Evolutionary conservation across 768 basidiomycete species (phyloP), one percentile per base, ranked within the genome.

Genomic region (Russula virescens): DNA sequence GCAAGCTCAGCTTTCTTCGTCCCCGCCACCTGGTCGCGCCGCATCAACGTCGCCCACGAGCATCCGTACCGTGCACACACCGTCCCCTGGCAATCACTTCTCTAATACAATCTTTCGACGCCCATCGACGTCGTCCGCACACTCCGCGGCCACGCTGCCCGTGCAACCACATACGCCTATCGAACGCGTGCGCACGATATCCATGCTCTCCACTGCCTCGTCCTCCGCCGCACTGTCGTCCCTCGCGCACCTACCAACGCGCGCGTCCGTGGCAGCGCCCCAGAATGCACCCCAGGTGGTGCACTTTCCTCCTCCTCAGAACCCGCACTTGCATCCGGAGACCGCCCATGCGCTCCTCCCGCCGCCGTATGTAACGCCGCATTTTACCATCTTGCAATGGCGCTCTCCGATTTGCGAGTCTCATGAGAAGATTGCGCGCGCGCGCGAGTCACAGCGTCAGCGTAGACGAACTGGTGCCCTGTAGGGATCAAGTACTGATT

Each of bases 311-410:
- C 79, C 89, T 10, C 79, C 83, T 0, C 73, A 75, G n/a, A 85
- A 82, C 59, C 78, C 82, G 19, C 77, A 79, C 52, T 75, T 75
- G 25, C 77, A 83, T 58, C 73, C 83, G 21, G 86, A 89, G 69
- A 76, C 74, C 26, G 81, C 87, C 10, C 89, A 91, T 70, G 81
- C 87, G 0, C 77, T 90, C 19, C 78, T 91, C 25, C 89, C 89
- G 0, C 80, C 82, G 3, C 88, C 88, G 46, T 90, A 89, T 69
- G 72, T 88, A 64, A 81, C 77, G 67, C 82, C 85, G 61, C 89
- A 91, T 62, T 76, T 90, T 71, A 87, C 87, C 21, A 81, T 88
- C 51, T 75, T 89, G 35, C 76, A 80, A 19, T 79, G 84, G 72
- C 79, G 85, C 54, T 83, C 80, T 55, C 88, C 89, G 25, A 75